Percentiles rank a stretch among this genome's conserved stretches.
These are phyloP conservation scores for Penicillium crystallinum DNA, from an alignment of 495 filamentous ascomycete genomes.

Conservation along the genomic window DNA sequence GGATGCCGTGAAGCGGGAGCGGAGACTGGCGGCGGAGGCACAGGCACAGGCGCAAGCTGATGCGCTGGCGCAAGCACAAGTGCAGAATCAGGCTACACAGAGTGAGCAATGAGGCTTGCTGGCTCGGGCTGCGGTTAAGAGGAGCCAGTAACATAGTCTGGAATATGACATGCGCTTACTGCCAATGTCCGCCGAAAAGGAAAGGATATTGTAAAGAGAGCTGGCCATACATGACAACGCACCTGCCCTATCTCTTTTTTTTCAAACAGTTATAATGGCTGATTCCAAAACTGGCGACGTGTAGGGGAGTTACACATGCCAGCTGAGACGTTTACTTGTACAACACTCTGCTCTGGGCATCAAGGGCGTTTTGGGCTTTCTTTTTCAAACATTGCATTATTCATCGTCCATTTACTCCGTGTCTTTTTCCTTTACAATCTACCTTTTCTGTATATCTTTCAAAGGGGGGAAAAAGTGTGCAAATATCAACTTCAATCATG, in stretches of 20 bases:
- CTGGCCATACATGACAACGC: no score
- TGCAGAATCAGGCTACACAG: slow-evolving; percentile 10
- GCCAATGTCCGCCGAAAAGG: neutral
- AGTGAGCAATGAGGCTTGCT: slow-evolving; percentile 3
- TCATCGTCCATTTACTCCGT: neutral
- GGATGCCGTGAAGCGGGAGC: slow-evolving; percentile 39
- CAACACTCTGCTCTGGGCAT: slow-evolving; percentile 39
- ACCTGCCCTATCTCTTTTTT: neutral
- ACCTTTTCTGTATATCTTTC: slow-evolving; percentile 6
- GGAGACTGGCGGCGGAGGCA: slow-evolving; percentile 48
- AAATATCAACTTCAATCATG: slow-evolving; percentile 10
- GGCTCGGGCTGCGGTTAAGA: neutral
- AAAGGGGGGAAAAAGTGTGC: slow-evolving; percentile 3
- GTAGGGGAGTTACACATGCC: slow-evolving; percentile 15
- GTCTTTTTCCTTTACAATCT: slow-evolving; percentile 7
- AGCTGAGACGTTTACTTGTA: slow-evolving; percentile 19
- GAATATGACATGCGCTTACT: neutral
- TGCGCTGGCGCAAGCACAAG: slow-evolving; percentile 19
- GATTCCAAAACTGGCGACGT: neutral
- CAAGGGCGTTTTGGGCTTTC: slow-evolving; percentile 24
- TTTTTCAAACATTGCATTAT: neutral
- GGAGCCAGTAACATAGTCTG: neutral
- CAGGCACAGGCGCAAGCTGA: slow-evolving; percentile 30
- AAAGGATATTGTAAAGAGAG: neutral
- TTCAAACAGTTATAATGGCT: neutral